Evolutionary conservation across 805 yeast species (phyloP).

Genomic region (Kregervanrija pseudodelftensis): DNA sequence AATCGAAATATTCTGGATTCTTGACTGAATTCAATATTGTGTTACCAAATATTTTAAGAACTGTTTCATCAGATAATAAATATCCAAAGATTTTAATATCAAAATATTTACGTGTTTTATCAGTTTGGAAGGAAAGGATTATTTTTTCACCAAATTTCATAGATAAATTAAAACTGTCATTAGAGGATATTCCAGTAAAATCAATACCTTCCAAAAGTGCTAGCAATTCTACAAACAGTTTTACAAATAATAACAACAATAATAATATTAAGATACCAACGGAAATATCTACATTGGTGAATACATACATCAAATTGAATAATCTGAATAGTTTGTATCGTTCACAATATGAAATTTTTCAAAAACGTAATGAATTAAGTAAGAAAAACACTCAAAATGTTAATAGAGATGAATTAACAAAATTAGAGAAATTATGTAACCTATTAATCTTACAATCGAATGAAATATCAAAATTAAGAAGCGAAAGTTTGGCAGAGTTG

Average conservation of each 20-base stretch:
- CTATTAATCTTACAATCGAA: conserved; percentile 2
- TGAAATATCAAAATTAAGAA: conserved; percentile 16
- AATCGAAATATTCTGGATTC: conserved; percentile 43
- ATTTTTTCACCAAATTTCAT: conserved; percentile 31
- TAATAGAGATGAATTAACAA: too few species aligned
- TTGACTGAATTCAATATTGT: conserved; percentile 48
- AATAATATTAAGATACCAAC: conserved; percentile 1
- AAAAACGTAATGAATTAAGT: too few species aligned
- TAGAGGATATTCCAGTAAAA: background rate
- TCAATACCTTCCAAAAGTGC: background rate
- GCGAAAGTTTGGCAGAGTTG: conserved; percentile 18
- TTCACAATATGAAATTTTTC: too few species aligned
- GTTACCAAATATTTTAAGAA: conserved; percentile 35
- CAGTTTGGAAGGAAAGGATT: conserved; percentile 50
- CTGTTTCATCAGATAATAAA: conserved; percentile 20
- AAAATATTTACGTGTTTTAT: conserved; percentile 43
- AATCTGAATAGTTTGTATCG: background rate
- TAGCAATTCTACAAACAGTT: background rate
- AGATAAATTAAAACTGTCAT: conserved; percentile 7
- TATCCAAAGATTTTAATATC: conserved; percentile 21
- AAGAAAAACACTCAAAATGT: too few species aligned
- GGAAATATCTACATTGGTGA: conserved; percentile 2
- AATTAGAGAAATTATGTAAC: too few species aligned
- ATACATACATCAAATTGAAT: conserved; percentile 4
- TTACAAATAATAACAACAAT: background rate